Conservation (phyloP, 202 grass and related monocot genomes). For the Schoenoplectus tabernaemontani region DNA sequence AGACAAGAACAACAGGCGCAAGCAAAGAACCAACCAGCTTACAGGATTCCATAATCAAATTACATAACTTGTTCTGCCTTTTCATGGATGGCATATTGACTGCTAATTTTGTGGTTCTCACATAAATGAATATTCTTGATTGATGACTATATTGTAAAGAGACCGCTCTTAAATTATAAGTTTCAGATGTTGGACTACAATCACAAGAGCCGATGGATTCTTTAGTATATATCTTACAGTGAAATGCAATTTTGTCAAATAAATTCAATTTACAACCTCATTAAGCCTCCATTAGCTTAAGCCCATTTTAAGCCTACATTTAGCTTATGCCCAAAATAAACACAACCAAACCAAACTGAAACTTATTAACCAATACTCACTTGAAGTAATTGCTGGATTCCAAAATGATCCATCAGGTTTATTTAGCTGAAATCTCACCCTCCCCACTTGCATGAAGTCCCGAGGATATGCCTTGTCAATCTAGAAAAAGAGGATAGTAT, state of each 20-base stretch:
- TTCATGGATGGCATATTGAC: neutral
- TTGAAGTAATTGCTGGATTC: slow-evolving; percentile 75
- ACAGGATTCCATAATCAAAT: neutral
- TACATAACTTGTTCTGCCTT: neutral
- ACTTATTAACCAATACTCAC: slow-evolving; percentile 27
- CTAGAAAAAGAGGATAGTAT: slow-evolving; percentile 28
- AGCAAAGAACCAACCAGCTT: neutral
- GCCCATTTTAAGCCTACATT: too few species aligned
- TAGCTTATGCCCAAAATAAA: neutral
- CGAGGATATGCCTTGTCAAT: slow-evolving; percentile 83
- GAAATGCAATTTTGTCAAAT: neutral
- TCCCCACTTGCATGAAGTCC: slow-evolving; percentile 90
- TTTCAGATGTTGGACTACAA: neutral
- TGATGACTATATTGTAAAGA: neutral
- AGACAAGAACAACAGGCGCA: neutral
- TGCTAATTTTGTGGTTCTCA: neutral
- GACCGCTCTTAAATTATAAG: neutral
- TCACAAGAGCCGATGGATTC: neutral
- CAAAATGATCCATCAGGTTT: slow-evolving; percentile 58
- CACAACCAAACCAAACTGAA: neutral
- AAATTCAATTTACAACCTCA: neutral
- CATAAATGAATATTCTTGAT: neutral
- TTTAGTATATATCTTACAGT: neutral
- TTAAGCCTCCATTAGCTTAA: too few species aligned
- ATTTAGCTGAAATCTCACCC: slow-evolving; percentile 79